A percentile compares a stretch with the other conserved stretches of the same genome.
Evolutionary conservation across 768 basidiomycete species (phyloP).

Genomic region (Steccherinum ochraceum): DNA sequence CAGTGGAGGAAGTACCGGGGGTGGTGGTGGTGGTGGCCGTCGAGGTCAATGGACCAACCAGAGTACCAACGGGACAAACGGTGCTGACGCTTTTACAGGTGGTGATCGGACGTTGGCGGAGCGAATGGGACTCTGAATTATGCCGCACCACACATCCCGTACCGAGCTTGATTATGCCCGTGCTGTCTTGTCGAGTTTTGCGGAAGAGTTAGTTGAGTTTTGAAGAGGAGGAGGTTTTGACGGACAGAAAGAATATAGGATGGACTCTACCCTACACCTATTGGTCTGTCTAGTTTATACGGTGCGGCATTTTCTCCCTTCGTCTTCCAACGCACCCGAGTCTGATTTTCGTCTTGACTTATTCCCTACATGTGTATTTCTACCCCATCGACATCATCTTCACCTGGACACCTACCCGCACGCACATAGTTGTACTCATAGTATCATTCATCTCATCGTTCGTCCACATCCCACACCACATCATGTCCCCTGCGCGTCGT

Average conservation of each 20-base stretch:
- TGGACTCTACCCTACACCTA: slow-evolving; percentile 4
- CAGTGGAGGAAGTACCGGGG: slow-evolving; percentile 4
- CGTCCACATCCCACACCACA: slow-evolving; percentile 1
- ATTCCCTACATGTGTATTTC: slow-evolving; percentile 9
- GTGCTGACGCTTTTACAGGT: slow-evolving; percentile 14
- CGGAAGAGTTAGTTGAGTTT: background rate
- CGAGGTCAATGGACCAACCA: slow-evolving; percentile 29
- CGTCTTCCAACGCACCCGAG: slow-evolving; percentile 5
- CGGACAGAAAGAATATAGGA: background rate
- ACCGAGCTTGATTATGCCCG: background rate
- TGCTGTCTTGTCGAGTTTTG: background rate
- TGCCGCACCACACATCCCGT: background rate
- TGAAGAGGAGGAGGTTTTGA: background rate
- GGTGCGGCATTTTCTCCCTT: slow-evolving; percentile 18
- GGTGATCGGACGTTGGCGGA: slow-evolving; percentile 82
- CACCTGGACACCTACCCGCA: too few species aligned
- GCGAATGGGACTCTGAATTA: slow-evolving; percentile 64
- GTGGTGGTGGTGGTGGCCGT: slow-evolving; percentile 26
- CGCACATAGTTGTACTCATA: slow-evolving; percentile 25
- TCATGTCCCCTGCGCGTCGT: slow-evolving; percentile 18
- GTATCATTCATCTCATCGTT: background rate
- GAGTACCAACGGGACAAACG: slow-evolving; percentile 23
- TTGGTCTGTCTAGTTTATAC: slow-evolving; percentile 18
- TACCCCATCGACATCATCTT: slow-evolving; percentile 4
- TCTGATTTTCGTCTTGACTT: slow-evolving; percentile 8